A percentile compares a stretch with the other conserved stretches of the same genome.
Evolutionary conservation across 805 yeast species (phyloP).

Genomic region (Myxozyma mucilagina): DNA sequence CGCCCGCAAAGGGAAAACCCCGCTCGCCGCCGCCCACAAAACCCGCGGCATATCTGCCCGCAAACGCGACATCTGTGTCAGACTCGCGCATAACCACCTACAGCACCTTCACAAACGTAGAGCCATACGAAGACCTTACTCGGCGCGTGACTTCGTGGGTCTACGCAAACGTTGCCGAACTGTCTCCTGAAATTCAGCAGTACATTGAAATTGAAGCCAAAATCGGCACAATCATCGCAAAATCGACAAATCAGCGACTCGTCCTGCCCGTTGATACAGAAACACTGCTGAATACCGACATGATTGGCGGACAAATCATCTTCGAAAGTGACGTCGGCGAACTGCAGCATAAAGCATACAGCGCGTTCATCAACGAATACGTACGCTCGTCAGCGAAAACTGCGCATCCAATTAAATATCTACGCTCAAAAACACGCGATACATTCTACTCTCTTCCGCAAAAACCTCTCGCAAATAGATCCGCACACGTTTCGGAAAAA

Average conservation of each 20-base stretch:
- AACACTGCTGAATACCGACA: constrained; percentile 25
- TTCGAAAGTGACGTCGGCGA: constrained; percentile 28
- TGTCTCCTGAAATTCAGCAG: constrained; percentile 20
- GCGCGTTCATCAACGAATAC: constrained; percentile 13
- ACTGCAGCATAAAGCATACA: constrained; percentile 22
- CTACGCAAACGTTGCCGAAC: constrained; percentile 65
- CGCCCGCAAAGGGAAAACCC: neutral
- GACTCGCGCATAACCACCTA: neutral
- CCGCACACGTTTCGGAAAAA: constrained; percentile 1
- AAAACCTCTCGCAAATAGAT: neutral
- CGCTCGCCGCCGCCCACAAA: constrained; percentile 35
- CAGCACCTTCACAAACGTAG: constrained; percentile 63
- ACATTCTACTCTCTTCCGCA: constrained; percentile 1
- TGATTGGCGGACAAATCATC: constrained; percentile 22
- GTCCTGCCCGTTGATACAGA: constrained; percentile 30
- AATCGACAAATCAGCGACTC: constrained; percentile 18
- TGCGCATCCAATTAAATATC: constrained; percentile 6
- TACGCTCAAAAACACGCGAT: constrained; percentile 4
- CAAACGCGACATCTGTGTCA: too few relatives aligned
- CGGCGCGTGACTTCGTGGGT: constrained; percentile 81
- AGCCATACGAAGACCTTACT: constrained; percentile 72
- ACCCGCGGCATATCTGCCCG: too few relatives aligned
- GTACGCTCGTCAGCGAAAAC: constrained; percentile 4
- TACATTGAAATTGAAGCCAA: constrained; percentile 39
- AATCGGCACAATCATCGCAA: constrained; percentile 21